A percentile compares a stretch with the other conserved stretches of the same genome.
phyloP scores from a whole-genome alignment of 768 basidiomycete genomes.

The Crassisporium funariophilum region DNA sequence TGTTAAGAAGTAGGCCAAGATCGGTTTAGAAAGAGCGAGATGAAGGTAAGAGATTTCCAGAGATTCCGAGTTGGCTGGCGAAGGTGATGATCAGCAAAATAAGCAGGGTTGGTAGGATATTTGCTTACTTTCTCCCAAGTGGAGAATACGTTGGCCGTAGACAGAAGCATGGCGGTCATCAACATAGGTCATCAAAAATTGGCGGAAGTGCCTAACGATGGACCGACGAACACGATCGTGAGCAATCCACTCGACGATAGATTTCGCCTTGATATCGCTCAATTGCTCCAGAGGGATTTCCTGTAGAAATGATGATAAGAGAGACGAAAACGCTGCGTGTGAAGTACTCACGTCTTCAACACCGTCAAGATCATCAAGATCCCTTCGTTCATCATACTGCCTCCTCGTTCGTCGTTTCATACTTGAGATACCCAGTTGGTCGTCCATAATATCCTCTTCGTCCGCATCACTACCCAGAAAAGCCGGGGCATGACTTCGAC shows the following conservation, averaged over 20 bases:
- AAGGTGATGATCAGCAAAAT: constrained; percentile 13
- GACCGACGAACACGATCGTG: constrained; percentile 88
- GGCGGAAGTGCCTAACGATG: constrained; percentile 89
- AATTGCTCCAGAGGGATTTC: constrained; percentile 95
- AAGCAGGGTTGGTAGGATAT: background rate
- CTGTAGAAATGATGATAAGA: constrained; percentile 38
- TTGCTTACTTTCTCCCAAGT: constrained; percentile 87
- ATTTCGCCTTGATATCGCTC: constrained; percentile 96
- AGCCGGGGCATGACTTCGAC: constrained; percentile 79
- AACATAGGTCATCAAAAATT: constrained; percentile 94
- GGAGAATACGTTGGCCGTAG: constrained; percentile 91
- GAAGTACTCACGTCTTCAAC: constrained; percentile 70
- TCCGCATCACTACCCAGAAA: constrained; percentile 87
- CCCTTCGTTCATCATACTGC: constrained; percentile 92
- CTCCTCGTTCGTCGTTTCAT: constrained; percentile 84
- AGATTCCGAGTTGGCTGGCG: constrained; percentile 90
- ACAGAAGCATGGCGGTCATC: constrained; percentile 91
- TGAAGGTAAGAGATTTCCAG: constrained; percentile 98
- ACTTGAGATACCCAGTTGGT: constrained; percentile 63
- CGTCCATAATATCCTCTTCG: constrained; percentile 72
- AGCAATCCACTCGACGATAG: constrained; percentile 97
- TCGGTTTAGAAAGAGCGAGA: constrained; percentile 87
- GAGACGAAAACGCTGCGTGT: background rate
- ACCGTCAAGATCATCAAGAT: constrained; percentile 89
- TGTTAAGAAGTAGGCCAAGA: constrained; percentile 95